These are phyloP conservation scores for Nidularia sp. DNA, from an alignment of 768 basidiomycete genomes.

Conservation along the genomic window DNA sequence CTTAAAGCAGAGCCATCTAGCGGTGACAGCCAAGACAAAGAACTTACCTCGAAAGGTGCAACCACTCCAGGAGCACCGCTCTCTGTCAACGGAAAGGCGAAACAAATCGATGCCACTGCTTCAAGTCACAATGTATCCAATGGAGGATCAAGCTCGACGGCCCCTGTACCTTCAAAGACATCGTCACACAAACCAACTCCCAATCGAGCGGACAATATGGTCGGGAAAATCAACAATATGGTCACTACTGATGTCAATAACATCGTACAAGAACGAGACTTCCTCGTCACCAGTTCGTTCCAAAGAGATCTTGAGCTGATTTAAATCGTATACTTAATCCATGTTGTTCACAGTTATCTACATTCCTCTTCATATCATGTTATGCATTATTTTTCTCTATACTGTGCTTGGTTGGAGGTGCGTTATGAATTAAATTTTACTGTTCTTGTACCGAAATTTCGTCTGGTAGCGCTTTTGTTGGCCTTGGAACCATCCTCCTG, in stretches of 20 bases:
- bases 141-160: not conserved
- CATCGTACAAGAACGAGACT: slow-evolving; percentile 33
- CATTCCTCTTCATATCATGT: slow-evolving; percentile 34
- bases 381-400: slow-evolving; percentile 41
- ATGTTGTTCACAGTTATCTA: too few species aligned
- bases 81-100: slow-evolving; percentile 7
- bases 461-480: slow-evolving; percentile 53
- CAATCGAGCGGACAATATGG: slow-evolving; percentile 33
- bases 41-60: slow-evolving; percentile 3
- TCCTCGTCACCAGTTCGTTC: slow-evolving; percentile 12
- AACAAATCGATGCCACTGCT: not conserved
- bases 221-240: slow-evolving; percentile 77
- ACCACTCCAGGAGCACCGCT: slow-evolving; percentile 5
- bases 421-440: slow-evolving; percentile 28
- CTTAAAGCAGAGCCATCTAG: slow-evolving; percentile 40
- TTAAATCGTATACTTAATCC: too few species aligned
- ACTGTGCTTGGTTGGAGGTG: slow-evolving; percentile 43
- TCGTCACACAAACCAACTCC: not conserved
- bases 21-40: slow-evolving; percentile 1
- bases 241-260: slow-evolving; percentile 59
- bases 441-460: slow-evolving; percentile 37
- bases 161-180: not conserved
- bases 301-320: too few species aligned
- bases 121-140: not conserved
- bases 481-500: slow-evolving; percentile 43